Evolutionary conservation across 768 basidiomycete species (phyloP), one percentile per base, ranked within the genome.

Genomic region (Boletus vermiculosoides): DNA sequence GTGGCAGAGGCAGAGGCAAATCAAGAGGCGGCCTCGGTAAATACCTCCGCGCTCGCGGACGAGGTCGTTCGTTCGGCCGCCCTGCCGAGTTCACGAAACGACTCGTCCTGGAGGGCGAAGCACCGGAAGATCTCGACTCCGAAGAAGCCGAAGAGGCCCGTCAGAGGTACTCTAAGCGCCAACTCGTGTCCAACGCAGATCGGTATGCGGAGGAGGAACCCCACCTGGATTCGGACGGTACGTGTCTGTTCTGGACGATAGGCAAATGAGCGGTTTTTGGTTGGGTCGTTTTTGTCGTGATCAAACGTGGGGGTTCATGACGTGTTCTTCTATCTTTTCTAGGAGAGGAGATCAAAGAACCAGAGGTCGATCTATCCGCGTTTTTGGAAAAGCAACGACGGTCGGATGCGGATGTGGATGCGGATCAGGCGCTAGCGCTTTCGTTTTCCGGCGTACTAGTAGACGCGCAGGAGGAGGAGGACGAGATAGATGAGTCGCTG

Each of bases 11-110:
- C 0, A 71, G 83, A 55, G 78, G 82, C 25, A 81, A 79, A 64
- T 82, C 84, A 50, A 79, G 87, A 51, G 88, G 88, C 1, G 87
- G 87, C 2, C 73, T 84, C 4, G 88, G 88, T 0, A 91, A 90
- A 72, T 87, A 86, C 64, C 77, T 90, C 20, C 83, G 88, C 28
- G 86, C 89, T 12, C 74, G 85, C 4, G 89, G 89, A 4, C 74
- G 86, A 42, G 85, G 85, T 5, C 74, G 80, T 28, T 80, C 85
- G 0, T 63, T 63, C 11, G 85, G 87, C 2, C 83, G 86, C 37
- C 83, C 84, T 5, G 87, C 88, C 50, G 84, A 83, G 62, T 90
- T 88, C 68, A 66, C 71, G n/a, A 74, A 78, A 63, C 82, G 85
- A 6, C 74, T 88, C 9, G 48, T 85, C 8, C 75, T 90, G 4